A percentile compares a stretch with the other conserved stretches of the same genome.
Conservation (phyloP, 768 basidiomycete species). For the Leccinellum rugosiceps region DNA sequence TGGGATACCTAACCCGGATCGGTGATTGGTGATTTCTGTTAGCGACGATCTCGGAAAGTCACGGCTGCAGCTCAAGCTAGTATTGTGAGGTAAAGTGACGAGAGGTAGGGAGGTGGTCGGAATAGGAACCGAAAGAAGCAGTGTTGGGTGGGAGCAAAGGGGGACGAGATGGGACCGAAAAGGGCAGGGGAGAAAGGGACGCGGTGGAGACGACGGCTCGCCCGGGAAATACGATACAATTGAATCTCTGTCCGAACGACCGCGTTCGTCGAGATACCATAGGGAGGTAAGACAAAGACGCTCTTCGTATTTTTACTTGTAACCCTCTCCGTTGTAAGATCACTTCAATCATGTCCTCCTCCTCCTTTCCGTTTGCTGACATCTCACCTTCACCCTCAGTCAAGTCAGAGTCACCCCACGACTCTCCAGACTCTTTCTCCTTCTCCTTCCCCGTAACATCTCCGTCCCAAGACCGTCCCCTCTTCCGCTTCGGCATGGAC, state of each 20-base stretch:
- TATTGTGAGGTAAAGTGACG: not conserved
- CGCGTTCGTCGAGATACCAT: no score
- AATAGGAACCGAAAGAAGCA: not conserved
- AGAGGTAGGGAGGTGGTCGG: no score
- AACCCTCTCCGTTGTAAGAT: no score
- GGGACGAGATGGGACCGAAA: not conserved
- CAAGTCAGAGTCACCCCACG: constrained; percentile 26
- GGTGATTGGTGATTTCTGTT: not conserved
- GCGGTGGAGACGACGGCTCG: not conserved
- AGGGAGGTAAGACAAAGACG: not conserved
- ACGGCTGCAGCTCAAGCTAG: not conserved
- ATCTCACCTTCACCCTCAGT: constrained; percentile 16
- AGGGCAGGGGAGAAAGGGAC: not conserved
- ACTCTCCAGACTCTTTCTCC: constrained; percentile 21
- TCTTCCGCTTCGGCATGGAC: constrained; percentile 32
- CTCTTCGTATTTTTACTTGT: not conserved
- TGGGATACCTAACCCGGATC: not conserved
- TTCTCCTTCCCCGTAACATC: constrained; percentile 19
- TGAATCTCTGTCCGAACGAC: constrained; percentile 14
- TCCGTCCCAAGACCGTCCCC: not conserved
- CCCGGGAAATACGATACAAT: not conserved
- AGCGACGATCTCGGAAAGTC: constrained; percentile 8
- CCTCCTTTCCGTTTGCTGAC: not conserved
- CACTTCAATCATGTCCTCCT: not conserved
- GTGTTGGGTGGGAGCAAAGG: not conserved